These are phyloP conservation scores for Lachnellula occidentalis DNA, from an alignment of 2,329 filamentous ascomycete species.

Conservation along the genomic window DNA sequence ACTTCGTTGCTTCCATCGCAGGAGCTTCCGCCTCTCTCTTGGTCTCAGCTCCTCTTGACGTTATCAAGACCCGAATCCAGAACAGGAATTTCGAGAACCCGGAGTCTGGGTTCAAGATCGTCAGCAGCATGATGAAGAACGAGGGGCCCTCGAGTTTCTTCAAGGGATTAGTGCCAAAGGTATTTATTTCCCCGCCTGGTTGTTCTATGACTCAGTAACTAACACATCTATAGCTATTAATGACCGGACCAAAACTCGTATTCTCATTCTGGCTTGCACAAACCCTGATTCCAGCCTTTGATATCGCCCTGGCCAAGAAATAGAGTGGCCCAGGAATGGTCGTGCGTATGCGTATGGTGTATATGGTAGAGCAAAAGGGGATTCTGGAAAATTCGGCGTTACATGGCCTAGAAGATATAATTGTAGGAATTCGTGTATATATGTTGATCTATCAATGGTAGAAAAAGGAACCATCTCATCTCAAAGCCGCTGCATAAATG, in stretches of 20 bases:
- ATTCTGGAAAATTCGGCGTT: slow-evolving; percentile 5
- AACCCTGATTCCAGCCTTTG: slow-evolving; percentile 93
- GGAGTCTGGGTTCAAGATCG: slow-evolving; percentile 85
- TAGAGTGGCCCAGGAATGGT: slow-evolving; percentile 8
- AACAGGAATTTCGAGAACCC: slow-evolving; percentile 99
- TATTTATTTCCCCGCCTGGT: slow-evolving; percentile 31
- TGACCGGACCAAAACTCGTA: slow-evolving; percentile 98
- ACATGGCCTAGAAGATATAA: slow-evolving; percentile 2
- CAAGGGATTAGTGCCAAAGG: slow-evolving; percentile 94
- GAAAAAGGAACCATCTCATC: slow-evolving; percentile 1
- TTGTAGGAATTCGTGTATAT: slow-evolving; percentile 2
- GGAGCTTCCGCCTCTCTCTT: slow-evolving; percentile 93
- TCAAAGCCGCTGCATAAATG: slow-evolving; percentile 1
- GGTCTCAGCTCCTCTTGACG: slow-evolving; percentile 92
- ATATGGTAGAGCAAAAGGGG: slow-evolving; percentile 8
- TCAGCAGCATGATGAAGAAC: slow-evolving; percentile 87
- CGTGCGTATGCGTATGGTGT: slow-evolving; percentile 4
- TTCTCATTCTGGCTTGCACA: slow-evolving; percentile 99
- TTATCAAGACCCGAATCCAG: slow-evolving; percentile 97
- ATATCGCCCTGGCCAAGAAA: slow-evolving; percentile 40
- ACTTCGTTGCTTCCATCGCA: slow-evolving; percentile 93
- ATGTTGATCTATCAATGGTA: not conserved
- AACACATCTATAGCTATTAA: slow-evolving; percentile 61
- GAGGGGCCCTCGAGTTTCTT: slow-evolving; percentile 88
- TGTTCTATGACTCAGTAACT: not conserved